Evolutionary conservation across 768 basidiomycete species (phyloP).

Genomic region (Obba rivulosa): DNA sequence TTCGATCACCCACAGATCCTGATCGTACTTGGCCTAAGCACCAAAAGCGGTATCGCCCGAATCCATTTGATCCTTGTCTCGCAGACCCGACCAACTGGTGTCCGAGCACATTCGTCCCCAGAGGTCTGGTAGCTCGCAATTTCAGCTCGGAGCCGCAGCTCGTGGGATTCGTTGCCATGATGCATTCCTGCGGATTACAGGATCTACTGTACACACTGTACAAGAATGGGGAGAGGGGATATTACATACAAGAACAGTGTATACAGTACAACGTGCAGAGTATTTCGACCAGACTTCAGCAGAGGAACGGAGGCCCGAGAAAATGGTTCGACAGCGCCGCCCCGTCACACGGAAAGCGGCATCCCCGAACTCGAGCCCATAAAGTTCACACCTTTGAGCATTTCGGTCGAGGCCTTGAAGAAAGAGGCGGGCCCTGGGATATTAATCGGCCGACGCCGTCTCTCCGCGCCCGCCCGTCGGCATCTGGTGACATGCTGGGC

Average conservation of each 20-base stretch:
- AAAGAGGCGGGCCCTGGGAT: constrained; percentile 15
- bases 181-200: no score
- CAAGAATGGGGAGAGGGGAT: neutral
- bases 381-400: constrained; percentile 24
- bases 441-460: constrained; percentile 4
- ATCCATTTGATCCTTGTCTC: no score
- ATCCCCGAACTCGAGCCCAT: constrained; percentile 9
- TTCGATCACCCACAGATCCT: no score
- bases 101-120: no score
- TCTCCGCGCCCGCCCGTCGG: neutral
- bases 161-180: no score
- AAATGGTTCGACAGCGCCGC: neutral
- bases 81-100: no score
- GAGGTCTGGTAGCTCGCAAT: no score
- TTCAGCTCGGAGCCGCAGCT: no score
- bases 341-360: constrained; percentile 11
- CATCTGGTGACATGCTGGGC: neutral
- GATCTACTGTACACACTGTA: no score
- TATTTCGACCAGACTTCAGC: neutral
- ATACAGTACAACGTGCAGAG: neutral
- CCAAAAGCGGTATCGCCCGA: no score
- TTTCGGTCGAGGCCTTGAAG: constrained; percentile 21
- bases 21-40: no score
- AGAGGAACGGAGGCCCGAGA: neutral
- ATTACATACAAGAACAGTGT: constrained; percentile 4